These are phyloP conservation scores for Saxophila tyrrhenica DNA, from an alignment of 495 filamentous ascomycete species.

Conservation along the genomic window DNA sequence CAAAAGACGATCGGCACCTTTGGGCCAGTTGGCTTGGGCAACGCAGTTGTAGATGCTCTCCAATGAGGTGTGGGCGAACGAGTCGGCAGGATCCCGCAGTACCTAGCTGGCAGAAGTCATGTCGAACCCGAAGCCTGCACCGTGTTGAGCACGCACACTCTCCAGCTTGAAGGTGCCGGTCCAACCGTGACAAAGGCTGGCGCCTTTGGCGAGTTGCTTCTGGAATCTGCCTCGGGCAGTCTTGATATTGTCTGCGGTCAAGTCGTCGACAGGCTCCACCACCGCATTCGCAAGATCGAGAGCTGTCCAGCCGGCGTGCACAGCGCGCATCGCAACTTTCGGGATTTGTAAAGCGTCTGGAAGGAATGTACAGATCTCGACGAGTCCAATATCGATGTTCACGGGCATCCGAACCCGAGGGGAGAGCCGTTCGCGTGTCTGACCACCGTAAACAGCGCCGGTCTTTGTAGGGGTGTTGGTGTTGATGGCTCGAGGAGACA, in stretches of 20 bases:
- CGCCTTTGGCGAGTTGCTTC: conserved; percentile 5
- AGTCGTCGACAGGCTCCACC: neutral
- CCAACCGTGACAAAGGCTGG: neutral
- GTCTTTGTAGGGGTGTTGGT: neutral
- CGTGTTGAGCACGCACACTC: neutral
- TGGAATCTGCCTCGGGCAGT: neutral
- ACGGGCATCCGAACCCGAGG: neutral
- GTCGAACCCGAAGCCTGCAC: neutral
- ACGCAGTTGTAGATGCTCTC: neutral
- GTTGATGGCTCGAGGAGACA: no score
- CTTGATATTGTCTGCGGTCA: neutral
- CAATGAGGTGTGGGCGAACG: conserved; percentile 1
- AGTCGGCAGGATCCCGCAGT: neutral
- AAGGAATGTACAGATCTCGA: conserved; percentile 9
- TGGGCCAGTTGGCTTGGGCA: conserved; percentile 3
- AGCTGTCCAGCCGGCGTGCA: conserved; percentile 2
- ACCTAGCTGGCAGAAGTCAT: neutral
- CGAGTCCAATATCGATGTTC: conserved; percentile 6
- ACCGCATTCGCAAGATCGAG: neutral
- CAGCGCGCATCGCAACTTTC: neutral
- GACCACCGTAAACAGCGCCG: neutral
- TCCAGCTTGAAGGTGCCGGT: neutral
- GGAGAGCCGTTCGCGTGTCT: neutral
- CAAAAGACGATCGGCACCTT: conserved; percentile 3
- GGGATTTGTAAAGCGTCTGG: conserved; percentile 6